Conservation (phyloP, 176 grass and related monocot genomes). For the Otatea glauca region DNA sequence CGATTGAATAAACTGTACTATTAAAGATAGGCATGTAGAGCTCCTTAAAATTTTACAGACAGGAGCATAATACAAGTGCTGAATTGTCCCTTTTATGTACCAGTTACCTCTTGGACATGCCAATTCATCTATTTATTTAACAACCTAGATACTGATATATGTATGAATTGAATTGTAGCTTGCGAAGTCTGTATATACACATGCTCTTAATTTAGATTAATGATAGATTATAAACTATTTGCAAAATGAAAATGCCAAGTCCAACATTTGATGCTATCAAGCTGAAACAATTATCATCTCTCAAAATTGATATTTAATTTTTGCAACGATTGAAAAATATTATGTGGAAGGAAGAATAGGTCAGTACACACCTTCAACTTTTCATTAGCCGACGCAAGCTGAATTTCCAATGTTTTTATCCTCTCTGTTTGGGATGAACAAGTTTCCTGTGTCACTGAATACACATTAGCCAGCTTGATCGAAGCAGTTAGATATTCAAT, state of each 20-base stretch:
- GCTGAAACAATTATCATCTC: neutral
- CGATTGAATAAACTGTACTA: neutral
- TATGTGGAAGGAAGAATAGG: neutral
- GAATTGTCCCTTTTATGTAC: neutral
- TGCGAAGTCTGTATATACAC: neutral
- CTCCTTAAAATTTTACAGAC: neutral
- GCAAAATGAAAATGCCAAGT: neutral
- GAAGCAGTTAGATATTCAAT: neutral
- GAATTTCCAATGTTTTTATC: conserved; percentile 58
- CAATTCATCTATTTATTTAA: neutral
- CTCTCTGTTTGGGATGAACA: conserved; percentile 56
- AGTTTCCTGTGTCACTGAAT: conserved; percentile 48
- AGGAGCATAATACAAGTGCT: neutral
- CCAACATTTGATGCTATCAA: neutral
- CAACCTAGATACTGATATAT: neutral
- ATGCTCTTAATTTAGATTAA: neutral
- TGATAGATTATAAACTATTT: neutral
- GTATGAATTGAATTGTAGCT: conserved; percentile 9
- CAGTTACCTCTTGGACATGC: neutral
- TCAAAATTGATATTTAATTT: neutral
- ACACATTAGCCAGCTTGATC: neutral
- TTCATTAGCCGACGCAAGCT: conserved; percentile 62
- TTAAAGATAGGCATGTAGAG: neutral
- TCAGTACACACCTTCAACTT: conserved; percentile 51
- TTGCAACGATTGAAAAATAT: neutral